Evolutionary conservation across 495 filamentous ascomycete species (phyloP), one percentile per base, ranked within the genome.

Genomic region (Penicillium paxilli): DNA sequence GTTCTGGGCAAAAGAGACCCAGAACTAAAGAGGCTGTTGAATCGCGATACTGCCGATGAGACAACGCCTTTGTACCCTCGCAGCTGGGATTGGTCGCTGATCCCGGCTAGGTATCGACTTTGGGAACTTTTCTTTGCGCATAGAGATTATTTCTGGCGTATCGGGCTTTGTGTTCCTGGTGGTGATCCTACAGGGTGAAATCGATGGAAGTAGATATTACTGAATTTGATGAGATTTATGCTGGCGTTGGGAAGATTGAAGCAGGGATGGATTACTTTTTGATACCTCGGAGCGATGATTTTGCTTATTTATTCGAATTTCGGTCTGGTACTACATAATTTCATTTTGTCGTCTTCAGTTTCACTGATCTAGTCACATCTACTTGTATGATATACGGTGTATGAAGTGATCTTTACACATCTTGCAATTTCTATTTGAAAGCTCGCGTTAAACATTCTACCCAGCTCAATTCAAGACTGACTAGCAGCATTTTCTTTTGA

Each of bases 91-190:
- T 72, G 76, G 55, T 70, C 72, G 49, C 56, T 71, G 22, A 67
- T 92, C 17, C 88, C 89, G 14, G 67, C 80, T 9, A 72, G 83
- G 41, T 86, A 85, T 58, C 86, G 86, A 65, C 78, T 92, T 9
- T 94, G 95, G 90, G 84, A 96, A 73, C 73, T 96, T n/a, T 88
- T 97, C 67, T 92, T 91, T 74, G 87, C 92, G 14, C 94, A 98
- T 74, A 78, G 94, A 48, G 94, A 98, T 71, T 98, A 98, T 65
- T 98, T 98, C 67, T 94, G 91, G 88, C 73, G 94, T 26, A 63
- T 98, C 53, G 94, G 94, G 0, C 71, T 98, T 38, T 98, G 94
- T 73, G 76, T 97, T 5, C 93, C 93, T 2, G 88, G 88, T 4
- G 90, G 89, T 2, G 90, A 92, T 70, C 86, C 86, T 23, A 68